phyloP scores from a whole-genome alignment of 768 basidiomycete species.

The Aureoboletus auriporus region DNA sequence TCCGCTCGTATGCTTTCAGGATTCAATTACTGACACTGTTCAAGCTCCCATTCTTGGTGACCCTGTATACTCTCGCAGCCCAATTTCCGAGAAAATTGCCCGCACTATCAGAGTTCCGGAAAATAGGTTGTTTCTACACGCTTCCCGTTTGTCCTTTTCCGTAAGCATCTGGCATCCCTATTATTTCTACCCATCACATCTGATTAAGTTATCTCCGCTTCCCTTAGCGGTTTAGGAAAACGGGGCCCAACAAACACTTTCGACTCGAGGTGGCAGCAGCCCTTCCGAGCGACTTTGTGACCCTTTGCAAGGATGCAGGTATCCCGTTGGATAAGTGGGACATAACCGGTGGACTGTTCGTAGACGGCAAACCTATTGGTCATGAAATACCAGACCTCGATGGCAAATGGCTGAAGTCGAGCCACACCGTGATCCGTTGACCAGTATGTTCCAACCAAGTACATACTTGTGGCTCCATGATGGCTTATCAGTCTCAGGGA shows the following conservation, averaged over 20 bases:
- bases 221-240: constrained; percentile 44
- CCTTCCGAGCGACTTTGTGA: constrained; percentile 51
- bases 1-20: background rate
- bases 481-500: constrained; percentile 9
- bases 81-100: constrained; percentile 28
- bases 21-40: constrained; percentile 8
- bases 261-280: constrained; percentile 54
- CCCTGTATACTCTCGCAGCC: constrained; percentile 41
- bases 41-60: constrained; percentile 70
- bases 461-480: background rate
- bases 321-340: constrained; percentile 38
- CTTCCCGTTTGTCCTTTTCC: constrained; percentile 51
- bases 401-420: constrained; percentile 32
- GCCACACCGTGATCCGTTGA: constrained; percentile 12
- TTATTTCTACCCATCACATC: background rate
- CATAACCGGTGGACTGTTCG: constrained; percentile 42
- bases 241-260: constrained; percentile 44
- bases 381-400: constrained; percentile 36
- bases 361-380: constrained; percentile 39
- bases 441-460: constrained; percentile 6
- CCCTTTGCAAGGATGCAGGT: constrained; percentile 43
- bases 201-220: background rate
- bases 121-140: constrained; percentile 58
- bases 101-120: constrained; percentile 32
- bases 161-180: constrained; percentile 33